These are phyloP conservation scores for Plantago coronopus DNA, from an alignment of 305 asterid genomes.

Conservation along the genomic window DNA sequence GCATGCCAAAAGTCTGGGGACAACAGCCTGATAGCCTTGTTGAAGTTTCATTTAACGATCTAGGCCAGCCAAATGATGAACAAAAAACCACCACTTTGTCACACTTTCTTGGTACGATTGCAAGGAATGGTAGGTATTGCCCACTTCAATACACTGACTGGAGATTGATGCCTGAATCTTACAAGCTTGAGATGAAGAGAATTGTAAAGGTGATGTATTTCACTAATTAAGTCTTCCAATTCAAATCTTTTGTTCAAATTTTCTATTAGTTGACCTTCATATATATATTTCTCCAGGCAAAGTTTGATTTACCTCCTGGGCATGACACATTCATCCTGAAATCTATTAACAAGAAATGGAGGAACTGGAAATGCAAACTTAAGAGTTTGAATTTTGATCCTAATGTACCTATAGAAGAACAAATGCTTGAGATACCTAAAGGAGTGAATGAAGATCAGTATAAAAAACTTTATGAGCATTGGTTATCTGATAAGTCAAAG, in stretches of 20 bases:
- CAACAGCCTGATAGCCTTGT: not conserved
- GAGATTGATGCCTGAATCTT: not conserved
- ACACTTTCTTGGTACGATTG: not conserved
- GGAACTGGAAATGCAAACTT: constrained; percentile 1
- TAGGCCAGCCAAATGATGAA: not conserved
- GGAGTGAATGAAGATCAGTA: not conserved
- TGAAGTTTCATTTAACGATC: not conserved
- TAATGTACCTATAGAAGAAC: constrained; percentile 4
- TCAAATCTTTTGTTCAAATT: not conserved
- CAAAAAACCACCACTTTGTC: not conserved
- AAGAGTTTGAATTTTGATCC: not conserved
- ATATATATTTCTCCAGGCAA: not conserved
- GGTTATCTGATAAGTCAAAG: not conserved
- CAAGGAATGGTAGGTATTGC: not conserved
- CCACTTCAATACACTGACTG: not conserved
- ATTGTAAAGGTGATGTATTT: no score
- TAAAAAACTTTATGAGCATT: not conserved
- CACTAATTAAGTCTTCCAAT: no score
- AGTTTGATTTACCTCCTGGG: not conserved
- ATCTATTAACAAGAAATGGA: no score
- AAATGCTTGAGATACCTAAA: not conserved
- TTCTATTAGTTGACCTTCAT: not conserved
- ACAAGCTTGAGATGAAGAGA: not conserved
- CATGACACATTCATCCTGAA: not conserved
- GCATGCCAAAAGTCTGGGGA: not conserved